Evolutionary conservation across 768 basidiomycete species (phyloP), one percentile per base, ranked within the genome.

Genomic region (Clitopilus passeckerianus): DNA sequence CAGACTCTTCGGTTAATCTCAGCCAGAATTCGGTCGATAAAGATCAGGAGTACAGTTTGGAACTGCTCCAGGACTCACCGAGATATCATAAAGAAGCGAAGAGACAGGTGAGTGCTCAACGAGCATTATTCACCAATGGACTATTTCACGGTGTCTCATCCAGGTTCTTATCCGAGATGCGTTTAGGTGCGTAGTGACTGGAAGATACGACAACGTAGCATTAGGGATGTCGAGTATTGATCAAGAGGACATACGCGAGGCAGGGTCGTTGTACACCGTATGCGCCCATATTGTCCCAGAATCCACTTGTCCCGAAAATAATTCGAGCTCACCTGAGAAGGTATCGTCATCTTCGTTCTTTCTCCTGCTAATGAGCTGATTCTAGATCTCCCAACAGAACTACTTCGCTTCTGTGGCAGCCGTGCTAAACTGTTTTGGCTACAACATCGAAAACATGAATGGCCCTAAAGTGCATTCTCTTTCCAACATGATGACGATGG

Each of bases 281-380:
- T 60, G 58, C 44, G 63, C 56, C 7, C 59, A 64, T 33, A 56
- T 64, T 58, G 46, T 57, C 23, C 63, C 61, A 22, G 63, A 59
- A 5, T 57, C 58, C 7, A 57, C 53, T n/a, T 59, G 55, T 50
- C 59, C 57, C 46, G 35, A n/a, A n/a, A n/a, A 56, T 15, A 44
- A 52, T 22, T 35, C 59, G 23, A 24, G 35, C 27, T 34, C 14
- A 12, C 7, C 23, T 46, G 34, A 23, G 20, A 44, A 55, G 20
- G 54, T 60, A 7, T 7, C 7, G 4, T 30, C 27, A 50, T 46
- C 15, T 34, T 6, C 9, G 6, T 24, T 22, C 22, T 16, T 34
- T 9, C 30, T n/a, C 24, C 35, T 57, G 16, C 41, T 7, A 20
- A 18, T 20, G 27, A 30, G 10, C 34, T 35, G 8, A 10, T n/a